Conservation (phyloP, 2,329 filamentous ascomycete genomes). For the Pestalotiopsis sp. region DNA sequence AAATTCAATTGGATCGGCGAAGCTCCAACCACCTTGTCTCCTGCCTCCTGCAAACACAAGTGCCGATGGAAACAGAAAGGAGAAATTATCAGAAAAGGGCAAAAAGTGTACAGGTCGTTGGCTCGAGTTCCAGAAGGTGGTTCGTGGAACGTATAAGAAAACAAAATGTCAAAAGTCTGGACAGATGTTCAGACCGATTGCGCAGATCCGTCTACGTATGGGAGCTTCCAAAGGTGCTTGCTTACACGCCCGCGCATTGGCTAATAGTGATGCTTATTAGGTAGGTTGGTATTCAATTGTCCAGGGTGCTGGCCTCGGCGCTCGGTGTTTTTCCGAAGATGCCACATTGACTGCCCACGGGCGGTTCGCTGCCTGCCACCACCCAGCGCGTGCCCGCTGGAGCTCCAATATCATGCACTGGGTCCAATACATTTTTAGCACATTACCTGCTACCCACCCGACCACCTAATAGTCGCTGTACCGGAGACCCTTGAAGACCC, state of each 20-base stretch:
- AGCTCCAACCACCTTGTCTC: neutral
- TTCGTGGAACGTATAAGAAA: neutral
- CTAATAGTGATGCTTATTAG: conserved; percentile 3
- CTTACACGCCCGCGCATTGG: conserved; percentile 4
- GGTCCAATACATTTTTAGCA: neutral
- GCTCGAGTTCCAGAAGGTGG: neutral
- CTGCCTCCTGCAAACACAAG: neutral
- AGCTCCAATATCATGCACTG: neutral
- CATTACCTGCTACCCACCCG: neutral
- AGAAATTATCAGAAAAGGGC: neutral
- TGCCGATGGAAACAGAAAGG: neutral
- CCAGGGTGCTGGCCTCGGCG: conserved; percentile 15
- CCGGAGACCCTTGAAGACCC: too few species aligned
- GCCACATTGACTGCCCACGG: conserved; percentile 27
- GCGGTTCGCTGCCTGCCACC: neutral
- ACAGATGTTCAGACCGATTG: conserved; percentile 11
- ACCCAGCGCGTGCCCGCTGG: neutral
- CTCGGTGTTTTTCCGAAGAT: conserved; percentile 27
- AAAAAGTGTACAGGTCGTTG: neutral
- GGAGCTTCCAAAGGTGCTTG: conserved; percentile 3
- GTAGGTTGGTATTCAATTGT: conserved; percentile 5
- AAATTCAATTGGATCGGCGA: neutral
- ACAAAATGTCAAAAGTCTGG: neutral
- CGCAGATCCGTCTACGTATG: conserved; percentile 3
- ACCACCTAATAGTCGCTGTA: neutral